Evolutionary conservation across 345 rosid species (phyloP), one percentile per base, ranked within the genome.

Genomic region (Brassica juncea): DNA sequence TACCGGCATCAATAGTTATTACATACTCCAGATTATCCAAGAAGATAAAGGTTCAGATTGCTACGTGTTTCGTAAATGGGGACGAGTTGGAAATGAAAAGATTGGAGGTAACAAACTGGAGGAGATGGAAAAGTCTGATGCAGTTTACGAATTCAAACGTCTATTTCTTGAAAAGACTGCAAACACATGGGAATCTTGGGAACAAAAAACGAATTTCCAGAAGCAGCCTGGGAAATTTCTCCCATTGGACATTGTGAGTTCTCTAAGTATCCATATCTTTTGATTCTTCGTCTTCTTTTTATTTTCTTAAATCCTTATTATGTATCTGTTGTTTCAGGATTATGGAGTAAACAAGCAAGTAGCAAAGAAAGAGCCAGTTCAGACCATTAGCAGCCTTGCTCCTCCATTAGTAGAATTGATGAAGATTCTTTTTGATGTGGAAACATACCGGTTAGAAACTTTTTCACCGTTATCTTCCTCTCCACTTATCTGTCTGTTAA

Each of bases 141-240:
- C 98, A 37, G 80, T 92, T 69, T 11, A 28, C 58, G 91, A 88
- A 72, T 92, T 92, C 75, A 86, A 86, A 75, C 88, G 87, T 58
- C 83, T 90, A 27, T 90, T 92, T 79, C 89, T 86, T 8, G 97
- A 93, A 84, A 95, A 95, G 92, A 95, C 99, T 42, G 99, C 94
- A 68, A 95, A 95, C 80, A 74, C 87, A 14, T 94, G 95, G 97
- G 95, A 92, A 77, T 84, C 92, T 34, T 95, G 99, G 99, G 99
- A 91, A 75, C 83, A 85, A 71, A 94, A 87, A 80, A 81, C 62
- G 77, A 80, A 88, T 84, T 93, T 95, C 76, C 85, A 85, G 85
- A 93, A 95, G 86, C 90, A 86, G 82, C 92, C 97, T 76, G 98
- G 97, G 71, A 88, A 74, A 84, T 91, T 93, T 85, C 91, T 88